Evolutionary conservation across 371 early-diverging fungal species (phyloP), one percentile per base, ranked within the genome.

Genomic region (Rhizomucor pusillus): DNA sequence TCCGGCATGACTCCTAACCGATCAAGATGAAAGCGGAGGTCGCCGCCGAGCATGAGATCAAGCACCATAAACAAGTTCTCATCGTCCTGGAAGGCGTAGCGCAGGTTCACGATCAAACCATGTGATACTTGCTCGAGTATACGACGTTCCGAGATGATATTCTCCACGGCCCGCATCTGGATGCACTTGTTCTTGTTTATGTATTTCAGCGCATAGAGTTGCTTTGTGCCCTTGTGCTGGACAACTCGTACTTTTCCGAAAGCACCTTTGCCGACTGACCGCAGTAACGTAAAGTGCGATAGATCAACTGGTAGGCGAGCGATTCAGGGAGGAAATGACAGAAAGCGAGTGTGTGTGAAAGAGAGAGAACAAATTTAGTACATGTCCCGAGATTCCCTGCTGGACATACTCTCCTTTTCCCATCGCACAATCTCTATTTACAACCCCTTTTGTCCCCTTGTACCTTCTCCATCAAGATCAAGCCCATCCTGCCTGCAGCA

Each of bases 1-100:
- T 92, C 92, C 23, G 74, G 68, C 67, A 90, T 69, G 4, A 68
- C 60, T 3, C 81, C 81, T 16, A 73, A 57, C 14, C 83, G 73
- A 53, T 86, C 85, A 20, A 90, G 67, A 67, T 90, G 89, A 47
- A 86, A 90, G 1, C 89, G 80, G 36, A 95, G 66, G 67, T 95
- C 96, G n/a, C 95, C 94, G 45, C 95, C 93, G 9, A 87, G 66
- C 87, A 86, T 87, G 29, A 88, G 67, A 66, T 89, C 90, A 19
- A 89, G 57, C 10, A 87, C 81, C 90, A 89, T 87, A 56, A 85
- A 89, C 59, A 89, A 61, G 52, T 86, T 85, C 48, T 86, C 87
- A 53, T 87, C 88, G 64, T 89, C 90, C 67, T 89, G 88, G 62
- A 89, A 89, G n/a, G 89, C 87, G 57, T 81, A 89, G 18, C 88